phyloP scores from a whole-genome alignment of 257 asterid genomes.

The Salvia hispanica region DNA sequence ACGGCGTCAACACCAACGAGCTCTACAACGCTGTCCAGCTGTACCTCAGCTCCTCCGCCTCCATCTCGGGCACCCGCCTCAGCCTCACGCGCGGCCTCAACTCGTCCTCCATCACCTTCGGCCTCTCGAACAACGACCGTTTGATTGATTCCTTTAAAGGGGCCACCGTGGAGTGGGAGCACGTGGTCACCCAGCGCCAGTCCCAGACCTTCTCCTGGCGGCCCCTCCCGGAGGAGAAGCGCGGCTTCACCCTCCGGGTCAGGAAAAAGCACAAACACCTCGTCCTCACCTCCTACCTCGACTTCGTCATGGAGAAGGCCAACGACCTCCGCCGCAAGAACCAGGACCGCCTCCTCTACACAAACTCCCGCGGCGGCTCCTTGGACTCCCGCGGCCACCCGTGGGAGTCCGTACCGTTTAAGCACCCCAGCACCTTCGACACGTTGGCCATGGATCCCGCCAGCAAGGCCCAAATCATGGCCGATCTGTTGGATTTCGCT shows the following conservation, averaged over 20 bases:
- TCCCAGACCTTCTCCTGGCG: constrained; percentile 58
- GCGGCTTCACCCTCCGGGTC: constrained; percentile 54
- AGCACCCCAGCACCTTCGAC: constrained; percentile 62
- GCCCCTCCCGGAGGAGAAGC: constrained; percentile 62
- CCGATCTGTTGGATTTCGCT: constrained; percentile 54
- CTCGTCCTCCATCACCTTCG: constrained; percentile 61
- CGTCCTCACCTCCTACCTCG: constrained; percentile 50
- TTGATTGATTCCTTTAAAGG: constrained; percentile 41
- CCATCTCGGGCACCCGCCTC: constrained; percentile 60
- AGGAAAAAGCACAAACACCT: constrained; percentile 46
- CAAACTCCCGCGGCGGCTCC: constrained; percentile 62
- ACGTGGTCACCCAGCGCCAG: constrained; percentile 54
- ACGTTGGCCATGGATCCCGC: constrained; percentile 56
- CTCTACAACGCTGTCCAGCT: constrained; percentile 71
- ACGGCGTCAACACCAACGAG: constrained; percentile 72
- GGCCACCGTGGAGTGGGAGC: constrained; percentile 60
- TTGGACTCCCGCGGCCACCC: constrained; percentile 62
- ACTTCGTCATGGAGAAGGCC: constrained; percentile 49
- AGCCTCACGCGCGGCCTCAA: constrained; percentile 61
- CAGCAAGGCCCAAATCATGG: constrained; percentile 43
- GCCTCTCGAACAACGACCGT: constrained; percentile 66
- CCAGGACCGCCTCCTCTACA: constrained; percentile 57
- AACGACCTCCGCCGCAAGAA: constrained; percentile 48
- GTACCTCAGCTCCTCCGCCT: constrained; percentile 64
- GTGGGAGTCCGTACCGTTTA: constrained; percentile 63